phyloP scores from a whole-genome alignment of 139 green algal genomes.

The Tetraselmis chui region DNA sequence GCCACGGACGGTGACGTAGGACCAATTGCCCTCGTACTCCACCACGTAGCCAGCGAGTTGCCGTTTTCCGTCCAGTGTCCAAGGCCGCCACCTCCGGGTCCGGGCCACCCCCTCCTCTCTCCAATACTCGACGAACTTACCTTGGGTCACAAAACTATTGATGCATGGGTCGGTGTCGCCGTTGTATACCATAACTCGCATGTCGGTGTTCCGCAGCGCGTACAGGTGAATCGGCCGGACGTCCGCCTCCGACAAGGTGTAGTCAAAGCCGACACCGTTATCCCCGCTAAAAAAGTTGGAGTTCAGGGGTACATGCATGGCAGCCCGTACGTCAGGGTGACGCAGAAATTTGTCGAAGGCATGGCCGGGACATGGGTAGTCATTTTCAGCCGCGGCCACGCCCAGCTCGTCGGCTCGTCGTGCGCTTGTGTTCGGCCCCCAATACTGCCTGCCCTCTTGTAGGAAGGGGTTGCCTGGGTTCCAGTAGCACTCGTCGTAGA shows the following conservation, averaged over 20 bases:
- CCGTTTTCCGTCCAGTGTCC: neutral
- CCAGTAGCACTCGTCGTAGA: neutral
- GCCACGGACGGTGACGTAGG: constrained; percentile 9
- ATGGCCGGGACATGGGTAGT: neutral
- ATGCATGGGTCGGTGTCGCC: constrained; percentile 8
- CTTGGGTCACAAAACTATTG: neutral
- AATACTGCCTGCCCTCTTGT: neutral
- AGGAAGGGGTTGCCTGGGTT: neutral
- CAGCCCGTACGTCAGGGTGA: neutral
- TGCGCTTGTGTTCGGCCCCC: too few relatives aligned
- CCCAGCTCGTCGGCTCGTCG: too few relatives aligned
- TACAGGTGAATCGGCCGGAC: neutral
- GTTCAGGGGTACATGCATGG: neutral
- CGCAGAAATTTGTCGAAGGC: neutral
- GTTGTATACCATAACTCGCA: constrained; percentile 8
- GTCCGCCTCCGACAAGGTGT: neutral
- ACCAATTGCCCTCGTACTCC: neutral
- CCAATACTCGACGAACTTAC: neutral
- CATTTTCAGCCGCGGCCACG: neutral
- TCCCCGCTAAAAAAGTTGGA: neutral
- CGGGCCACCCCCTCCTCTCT: neutral
- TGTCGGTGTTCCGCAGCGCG: neutral
- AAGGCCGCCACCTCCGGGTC: neutral
- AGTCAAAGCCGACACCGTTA: neutral
- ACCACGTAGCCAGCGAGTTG: constrained; percentile 6